Conservation (phyloP, 108 stramenopile species). For the Mediolabrus comicus region DNA sequence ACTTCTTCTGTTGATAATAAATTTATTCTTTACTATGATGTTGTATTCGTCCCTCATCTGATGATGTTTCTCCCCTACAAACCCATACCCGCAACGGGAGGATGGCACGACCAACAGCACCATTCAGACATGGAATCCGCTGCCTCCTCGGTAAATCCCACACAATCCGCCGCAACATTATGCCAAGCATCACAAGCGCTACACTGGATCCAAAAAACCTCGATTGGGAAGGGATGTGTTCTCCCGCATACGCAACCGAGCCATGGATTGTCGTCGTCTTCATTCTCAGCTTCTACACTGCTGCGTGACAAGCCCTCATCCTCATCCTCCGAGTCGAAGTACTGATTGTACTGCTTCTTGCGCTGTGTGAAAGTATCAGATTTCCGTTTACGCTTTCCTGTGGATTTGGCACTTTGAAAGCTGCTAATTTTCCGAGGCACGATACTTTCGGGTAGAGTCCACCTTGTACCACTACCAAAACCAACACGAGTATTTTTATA, state of each 20-base stretch:
- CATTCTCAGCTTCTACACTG: no score
- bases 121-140: slow-evolving; percentile 47
- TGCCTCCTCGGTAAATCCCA: slow-evolving; percentile 55
- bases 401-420: no score
- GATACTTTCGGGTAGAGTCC: neutral
- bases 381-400: neutral
- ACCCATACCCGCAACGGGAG: slow-evolving; percentile 32
- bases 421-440: neutral
- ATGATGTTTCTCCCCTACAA: no score
- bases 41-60: no score
- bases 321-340: neutral
- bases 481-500: no score
- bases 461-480: neutral
- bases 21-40: no score
- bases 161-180: slow-evolving; percentile 57
- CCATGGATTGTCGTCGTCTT: slow-evolving; percentile 65
- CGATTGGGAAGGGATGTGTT: slow-evolving; percentile 40
- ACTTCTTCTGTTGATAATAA: no score
- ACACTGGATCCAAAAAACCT: slow-evolving; percentile 82
- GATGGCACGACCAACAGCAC: slow-evolving; percentile 41
- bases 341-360: neutral
- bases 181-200: slow-evolving; percentile 74
- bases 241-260: slow-evolving; percentile 76
- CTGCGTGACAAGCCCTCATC: no score
- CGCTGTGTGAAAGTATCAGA: neutral